Base-by-base conservation (phyloP, 1,284 basidiomycete species). In the Moesziomyces antarcticus region DNA sequence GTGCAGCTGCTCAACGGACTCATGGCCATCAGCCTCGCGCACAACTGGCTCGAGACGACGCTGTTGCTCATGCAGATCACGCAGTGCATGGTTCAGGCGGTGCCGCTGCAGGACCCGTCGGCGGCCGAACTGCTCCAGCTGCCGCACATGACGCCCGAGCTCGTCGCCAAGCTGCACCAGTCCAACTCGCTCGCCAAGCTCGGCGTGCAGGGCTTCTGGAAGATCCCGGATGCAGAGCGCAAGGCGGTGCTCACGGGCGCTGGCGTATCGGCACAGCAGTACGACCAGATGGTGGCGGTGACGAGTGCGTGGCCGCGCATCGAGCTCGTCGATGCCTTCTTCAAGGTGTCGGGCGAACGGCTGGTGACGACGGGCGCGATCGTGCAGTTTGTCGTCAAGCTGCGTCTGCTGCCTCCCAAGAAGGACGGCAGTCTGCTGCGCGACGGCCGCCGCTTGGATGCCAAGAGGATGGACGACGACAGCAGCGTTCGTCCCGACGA, bases 1-100 rank as follows among this genome's bases (percentile, higher is more conserved):
- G 79, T 80, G 5, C 66, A 58, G n/a, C 86, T 97, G 5, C 88
- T 97, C 35, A 91, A 89, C 56, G 92, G 93, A 0, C 87, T 98
- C 49, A 87, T 94, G 63, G 92, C 90, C 75, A 93, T 98, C 78
- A 88, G 91, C 0, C 88, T 92, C 22, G 89, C 94, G 0, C 93
- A 94, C 80, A 94, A 90, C 83, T 99, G 95, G 94, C 89, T 98
- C n/a, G 83, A 88, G 13, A 91, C 93, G 1, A 91, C 93, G 0
- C 86, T 94, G 33, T 86, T 89, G 30, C 87, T 91, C 69, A 92
- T 96, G 89, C 90, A 91, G 50, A 87, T 99, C 20, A 91, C 95
- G 68, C 90, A 93, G 16, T 90, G 90, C 83, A 86, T 99, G 47
- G 88, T 91, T 0, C 97, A 99, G 85, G 96, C 93, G 0, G 86